These are phyloP conservation scores for Hyaloscypha bicolor DNA, from an alignment of 495 filamentous ascomycete genomes.

Conservation along the genomic window DNA sequence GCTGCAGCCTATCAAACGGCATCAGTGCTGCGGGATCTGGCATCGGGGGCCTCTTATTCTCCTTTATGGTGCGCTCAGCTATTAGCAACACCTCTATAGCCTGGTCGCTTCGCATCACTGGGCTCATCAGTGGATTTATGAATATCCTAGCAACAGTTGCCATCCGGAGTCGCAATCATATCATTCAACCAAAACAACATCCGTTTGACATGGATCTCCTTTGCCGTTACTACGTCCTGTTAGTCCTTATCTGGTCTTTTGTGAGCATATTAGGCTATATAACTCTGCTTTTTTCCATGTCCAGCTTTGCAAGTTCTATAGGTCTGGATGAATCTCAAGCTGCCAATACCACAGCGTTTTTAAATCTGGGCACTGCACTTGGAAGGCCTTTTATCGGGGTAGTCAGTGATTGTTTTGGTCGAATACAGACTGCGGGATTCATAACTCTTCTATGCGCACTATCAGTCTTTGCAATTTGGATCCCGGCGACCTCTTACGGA, in stretches of 20 bases:
- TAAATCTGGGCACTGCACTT: slow-evolving; percentile 65
- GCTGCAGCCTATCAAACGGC: slow-evolving; percentile 71
- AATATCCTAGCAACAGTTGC: slow-evolving; percentile 60
- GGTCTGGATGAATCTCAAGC: slow-evolving; percentile 68
- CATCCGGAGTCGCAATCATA: slow-evolving; percentile 68
- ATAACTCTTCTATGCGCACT: slow-evolving; percentile 63
- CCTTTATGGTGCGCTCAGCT: slow-evolving; percentile 56
- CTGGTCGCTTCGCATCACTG: slow-evolving; percentile 73
- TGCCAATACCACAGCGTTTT: slow-evolving; percentile 68
- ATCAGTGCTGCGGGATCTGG: slow-evolving; percentile 75
- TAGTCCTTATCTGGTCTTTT: slow-evolving; percentile 69
- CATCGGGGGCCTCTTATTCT: slow-evolving; percentile 69
- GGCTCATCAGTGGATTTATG: slow-evolving; percentile 57
- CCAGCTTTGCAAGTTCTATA: slow-evolving; percentile 65
- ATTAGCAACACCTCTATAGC: slow-evolving; percentile 61
- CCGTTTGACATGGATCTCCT: slow-evolving; percentile 67
- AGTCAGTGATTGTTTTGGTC: slow-evolving; percentile 64
- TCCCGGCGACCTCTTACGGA: slow-evolving; percentile 61
- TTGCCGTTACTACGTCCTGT: slow-evolving; percentile 59
- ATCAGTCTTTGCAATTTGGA: slow-evolving; percentile 68
- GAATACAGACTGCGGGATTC: slow-evolving; percentile 65
- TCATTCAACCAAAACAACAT: slow-evolving; percentile 61
- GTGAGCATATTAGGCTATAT: slow-evolving; percentile 75
- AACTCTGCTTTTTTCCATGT: slow-evolving; percentile 70
- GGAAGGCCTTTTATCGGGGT: slow-evolving; percentile 70